Base-by-base conservation (phyloP, 2,329 filamentous ascomycete species). In the Alternaria triticina region DNA sequence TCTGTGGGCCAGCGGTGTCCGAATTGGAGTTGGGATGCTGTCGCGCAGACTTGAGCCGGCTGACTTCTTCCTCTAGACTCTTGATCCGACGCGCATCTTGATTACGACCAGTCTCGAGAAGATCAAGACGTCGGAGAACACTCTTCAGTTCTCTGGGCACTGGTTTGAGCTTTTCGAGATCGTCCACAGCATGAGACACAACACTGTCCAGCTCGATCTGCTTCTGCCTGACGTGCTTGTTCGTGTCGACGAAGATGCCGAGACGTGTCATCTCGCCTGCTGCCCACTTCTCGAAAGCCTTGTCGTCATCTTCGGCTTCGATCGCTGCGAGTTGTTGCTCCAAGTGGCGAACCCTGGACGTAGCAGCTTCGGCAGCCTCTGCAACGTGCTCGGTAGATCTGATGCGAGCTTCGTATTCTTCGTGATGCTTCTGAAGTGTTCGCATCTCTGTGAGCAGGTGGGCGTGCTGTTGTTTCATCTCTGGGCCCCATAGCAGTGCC, bases 401-500 rank as follows among this genome's bases (percentile, higher is more conserved):
- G 51, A 78, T 71, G 11, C 72, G 71, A 2, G 59, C 27, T 28
- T 73, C 63, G 47, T 70, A 72, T 6, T 54, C 62, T 30, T 65
- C 60, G 25, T 74, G 65, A 25, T 68, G 59, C 6, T 57, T 40
- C 36, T 82, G 79, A n/a, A 82, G 72, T 10, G 69, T 61, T 50
- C 76, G 72, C 70, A 82, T 73, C 20, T 79, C 77, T 0, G 67
- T 59, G 7, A 79, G 73, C 4, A 83, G 71, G 49, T 73, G 68
- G 5, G 64, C 68, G 60, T 83, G 75, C 47, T 82, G 75, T 25
- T 76, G 73, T 61, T 80, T 79, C 28, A 82, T 71, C 50, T 82
- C 79, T 27, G 80, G 76, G 1, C 77, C 79, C 81, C 81, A 83
- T 9, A 83, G 70, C 6, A 83, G 73, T 8, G 72, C 66, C 54